Evolutionary conservation across 2,329 filamentous ascomycete genomes (phyloP).

Genomic region (Fusarium nurragi): DNA sequence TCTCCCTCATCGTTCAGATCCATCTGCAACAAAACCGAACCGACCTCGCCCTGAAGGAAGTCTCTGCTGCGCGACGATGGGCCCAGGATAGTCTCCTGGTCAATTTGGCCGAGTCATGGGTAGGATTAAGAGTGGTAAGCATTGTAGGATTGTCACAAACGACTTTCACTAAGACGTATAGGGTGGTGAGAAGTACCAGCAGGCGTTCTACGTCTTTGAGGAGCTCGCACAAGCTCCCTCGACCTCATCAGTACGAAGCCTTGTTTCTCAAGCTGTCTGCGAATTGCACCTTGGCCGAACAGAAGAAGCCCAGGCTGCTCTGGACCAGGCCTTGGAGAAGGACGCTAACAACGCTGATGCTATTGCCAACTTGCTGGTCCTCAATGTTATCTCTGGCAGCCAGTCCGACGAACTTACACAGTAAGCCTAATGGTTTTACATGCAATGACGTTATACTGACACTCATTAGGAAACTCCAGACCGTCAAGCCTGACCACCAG

Average conservation of each 20-base stretch:
- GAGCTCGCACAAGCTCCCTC: slow-evolving; percentile 90
- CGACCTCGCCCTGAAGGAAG: slow-evolving; percentile 91
- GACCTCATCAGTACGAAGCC: slow-evolving; percentile 77
- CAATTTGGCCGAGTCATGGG: slow-evolving; percentile 95
- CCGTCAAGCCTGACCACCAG: slow-evolving; percentile 71
- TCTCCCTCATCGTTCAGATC: slow-evolving; percentile 90
- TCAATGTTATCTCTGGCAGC: slow-evolving; percentile 81
- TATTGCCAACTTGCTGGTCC: slow-evolving; percentile 83
- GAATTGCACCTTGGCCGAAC: slow-evolving; percentile 90
- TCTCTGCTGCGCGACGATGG: slow-evolving; percentile 86
- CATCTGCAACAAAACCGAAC: slow-evolving; percentile 90
- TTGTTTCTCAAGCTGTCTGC: slow-evolving; percentile 88
- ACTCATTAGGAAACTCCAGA: slow-evolving; percentile 62
- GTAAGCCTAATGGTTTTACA: slow-evolving; percentile 57
- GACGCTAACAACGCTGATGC: slow-evolving; percentile 76
- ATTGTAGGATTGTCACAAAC: background rate
- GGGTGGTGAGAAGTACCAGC: slow-evolving; percentile 96
- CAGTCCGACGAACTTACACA: slow-evolving; percentile 68
- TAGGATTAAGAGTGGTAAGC: slow-evolving; percentile 82
- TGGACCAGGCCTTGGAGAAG: slow-evolving; percentile 81
- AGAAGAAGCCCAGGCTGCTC: slow-evolving; percentile 87
- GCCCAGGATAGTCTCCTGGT: slow-evolving; percentile 94
- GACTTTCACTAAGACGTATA: slow-evolving; percentile 52
- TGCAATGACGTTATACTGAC: slow-evolving; percentile 37
- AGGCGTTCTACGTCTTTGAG: slow-evolving; percentile 97